Base-by-base conservation (phyloP, 2,329 filamentous ascomycete species). In the Colletotrichum echinochloae region DNA sequence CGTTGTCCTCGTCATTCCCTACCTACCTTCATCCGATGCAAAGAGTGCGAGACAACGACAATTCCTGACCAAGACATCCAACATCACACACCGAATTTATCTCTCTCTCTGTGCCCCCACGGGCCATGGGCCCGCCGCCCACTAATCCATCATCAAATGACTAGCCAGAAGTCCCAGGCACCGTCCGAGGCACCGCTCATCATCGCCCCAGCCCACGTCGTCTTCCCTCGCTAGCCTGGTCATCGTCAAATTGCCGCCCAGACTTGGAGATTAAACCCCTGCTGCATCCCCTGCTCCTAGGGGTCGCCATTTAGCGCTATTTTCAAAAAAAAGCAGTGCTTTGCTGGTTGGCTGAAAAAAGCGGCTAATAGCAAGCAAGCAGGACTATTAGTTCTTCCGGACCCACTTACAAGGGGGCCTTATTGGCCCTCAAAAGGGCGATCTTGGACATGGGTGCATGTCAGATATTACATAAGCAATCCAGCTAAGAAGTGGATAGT, bases 201-300 rank as follows among this genome's bases (percentile, higher is more conserved):
- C 39, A 51, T 57, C 56, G 44, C 37, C 30, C 55, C 41, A 33
- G 41, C 35, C 35, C n/a, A 39, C 35, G 44, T 62, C 57, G 54
- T 30, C 51, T 70, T 70, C 57, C 57, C 57, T 62, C 28, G 28
- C 67, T 70, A 70, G 67, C 64, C 56, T 37, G 63, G 37, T 49
- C 61, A 62, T 70, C 56, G 33, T 59, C 57, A 70, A 70, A 70
- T 70, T 70, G 63, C 51, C 59, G 59, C 46, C 57, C 67, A 70
- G 57, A 51, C 65, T 70, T 71, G 56, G 60, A 65, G 46, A 60
- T 65, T 55, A 12, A 56, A 56, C 54, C 69, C 69, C 54, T 65
- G 69, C 56, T 66, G 18, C 11, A 49, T 26, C 65, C 69, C 44
- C 41, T 16, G n/a, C n/a, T n/a, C n/a, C n/a, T n/a, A n/a, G n/a